Conservation (phyloP, 2,329 filamentous ascomycete genomes). For the Zymoseptoria pseudotritici region DNA sequence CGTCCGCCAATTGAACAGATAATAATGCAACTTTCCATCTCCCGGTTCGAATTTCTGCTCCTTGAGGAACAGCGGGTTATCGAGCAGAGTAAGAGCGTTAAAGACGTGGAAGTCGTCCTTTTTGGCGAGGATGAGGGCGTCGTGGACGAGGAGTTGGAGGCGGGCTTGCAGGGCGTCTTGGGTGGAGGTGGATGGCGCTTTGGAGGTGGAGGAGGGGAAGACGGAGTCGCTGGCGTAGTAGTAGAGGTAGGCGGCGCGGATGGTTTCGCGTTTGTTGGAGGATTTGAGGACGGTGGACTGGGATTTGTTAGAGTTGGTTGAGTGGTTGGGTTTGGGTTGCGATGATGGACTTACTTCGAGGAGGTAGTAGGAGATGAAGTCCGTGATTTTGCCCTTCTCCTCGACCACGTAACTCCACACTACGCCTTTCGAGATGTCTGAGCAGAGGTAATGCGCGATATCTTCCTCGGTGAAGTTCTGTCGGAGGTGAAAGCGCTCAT, state of each 20-base stretch:
- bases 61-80: constrained; percentile 88
- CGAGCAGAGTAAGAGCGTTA: constrained; percentile 87
- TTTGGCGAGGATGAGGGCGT: constrained; percentile 84
- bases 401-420: constrained; percentile 91
- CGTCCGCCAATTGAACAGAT: constrained; percentile 93
- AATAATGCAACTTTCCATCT: constrained; percentile 92
- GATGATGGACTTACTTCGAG: constrained; percentile 50
- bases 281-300: constrained; percentile 78
- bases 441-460: constrained; percentile 78
- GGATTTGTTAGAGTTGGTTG: constrained; percentile 5
- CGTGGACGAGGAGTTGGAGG: constrained; percentile 71
- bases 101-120: constrained; percentile 84
- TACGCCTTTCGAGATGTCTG: constrained; percentile 69
- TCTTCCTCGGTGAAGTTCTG: constrained; percentile 75
- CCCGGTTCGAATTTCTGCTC: constrained; percentile 91
- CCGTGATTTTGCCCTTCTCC: constrained; percentile 71
- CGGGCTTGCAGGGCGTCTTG: constrained; percentile 63
- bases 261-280: constrained; percentile 57
- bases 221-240: constrained; percentile 88
- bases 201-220: constrained; percentile 39
- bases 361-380: constrained; percentile 95
- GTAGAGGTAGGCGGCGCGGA: constrained; percentile 90
- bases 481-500: constrained; percentile 72
- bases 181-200: constrained; percentile 42
- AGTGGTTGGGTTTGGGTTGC: not conserved